These are phyloP conservation scores for Scenedesmus sp. DNA, from an alignment of 163 green algal species.

Conservation along the genomic window DNA sequence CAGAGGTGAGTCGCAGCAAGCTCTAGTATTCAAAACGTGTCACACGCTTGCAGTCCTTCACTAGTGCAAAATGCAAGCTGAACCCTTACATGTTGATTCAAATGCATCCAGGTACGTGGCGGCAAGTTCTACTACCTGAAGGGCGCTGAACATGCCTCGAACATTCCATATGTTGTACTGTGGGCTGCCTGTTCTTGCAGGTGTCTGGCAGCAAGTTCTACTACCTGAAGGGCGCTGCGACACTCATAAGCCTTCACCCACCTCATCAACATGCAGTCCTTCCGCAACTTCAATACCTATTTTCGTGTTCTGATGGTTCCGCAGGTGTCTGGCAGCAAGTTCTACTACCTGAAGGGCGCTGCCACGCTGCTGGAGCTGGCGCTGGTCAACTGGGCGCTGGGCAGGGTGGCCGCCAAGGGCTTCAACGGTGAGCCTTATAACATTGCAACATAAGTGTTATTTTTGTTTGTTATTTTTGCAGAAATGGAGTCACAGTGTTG, in stretches of 20 bases:
- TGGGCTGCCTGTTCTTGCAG: too few relatives aligned
- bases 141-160: too few relatives aligned
- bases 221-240: background rate
- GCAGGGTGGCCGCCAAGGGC: conserved; percentile 65
- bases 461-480: too few relatives aligned
- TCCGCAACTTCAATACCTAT: background rate
- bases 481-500: background rate
- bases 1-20: conserved; percentile 69
- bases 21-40: too few relatives aligned
- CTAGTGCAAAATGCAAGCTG: too few relatives aligned
- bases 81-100: too few relatives aligned
- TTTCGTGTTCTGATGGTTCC: background rate
- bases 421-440: background rate
- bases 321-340: conserved; percentile 89
- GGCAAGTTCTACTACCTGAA: too few relatives aligned
- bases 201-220: background rate
- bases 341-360: conserved; percentile 95
- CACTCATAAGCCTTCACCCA: background rate
- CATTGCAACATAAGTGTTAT: background rate
- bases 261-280: background rate
- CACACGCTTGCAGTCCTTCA: too few relatives aligned
- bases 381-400: conserved; percentile 91
- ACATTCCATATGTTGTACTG: too few relatives aligned
- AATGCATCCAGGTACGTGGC: too few relatives aligned
- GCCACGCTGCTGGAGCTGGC: conserved; percentile 96